Base-by-base conservation (phyloP, 75 land plant species). In the Azolla pinnata region DNA sequence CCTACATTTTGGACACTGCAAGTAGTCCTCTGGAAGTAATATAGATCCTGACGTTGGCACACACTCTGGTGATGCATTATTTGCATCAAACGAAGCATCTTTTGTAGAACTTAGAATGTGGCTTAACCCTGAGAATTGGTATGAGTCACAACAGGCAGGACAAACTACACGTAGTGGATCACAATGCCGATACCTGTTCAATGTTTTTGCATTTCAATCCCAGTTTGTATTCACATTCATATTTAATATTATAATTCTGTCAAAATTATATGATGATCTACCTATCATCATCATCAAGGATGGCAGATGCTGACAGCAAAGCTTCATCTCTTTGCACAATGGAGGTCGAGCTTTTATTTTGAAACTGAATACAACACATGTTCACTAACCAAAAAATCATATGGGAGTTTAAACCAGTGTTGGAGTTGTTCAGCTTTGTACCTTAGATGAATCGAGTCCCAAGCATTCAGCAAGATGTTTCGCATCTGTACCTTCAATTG, bases 401-500 rank as follows among this genome's bases (percentile, higher is more conserved):
- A n/a, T n/a, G n/a, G n/a, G n/a, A n/a, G n/a, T n/a, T n/a, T n/a
- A n/a, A n/a, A n/a, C n/a, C n/a, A n/a, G n/a, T n/a, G n/a, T n/a
- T n/a, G n/a, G n/a, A n/a, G n/a, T n/a, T n/a, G n/a, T n/a, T n/a
- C n/a, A n/a, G n/a, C n/a, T n/a, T 8, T 38, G n/a, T 46, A 90
- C 99, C 83, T 80, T 89, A 21, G 91, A 75, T 60, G 97, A 62
- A 48, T 95, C 97, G 54, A 95, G 85, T 16, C 99, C 99, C 31
- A 95, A 73, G 71, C 96, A 95, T 45, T 95, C 99, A 35, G 99
- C 99, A 69, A 95, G 79, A 47, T 86, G 96, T 29, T 79, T 84
- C 9, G 97, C 79, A 54, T 89, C 93, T 23, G 99, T 95, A 20
- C 99, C 99, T 54, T 95, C 78, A 71, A 95, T 89, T 29, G 85